These are phyloP conservation scores for Phytophthora citricola DNA, from an alignment of 352 stramenopile genomes.

Conservation along the genomic window DNA sequence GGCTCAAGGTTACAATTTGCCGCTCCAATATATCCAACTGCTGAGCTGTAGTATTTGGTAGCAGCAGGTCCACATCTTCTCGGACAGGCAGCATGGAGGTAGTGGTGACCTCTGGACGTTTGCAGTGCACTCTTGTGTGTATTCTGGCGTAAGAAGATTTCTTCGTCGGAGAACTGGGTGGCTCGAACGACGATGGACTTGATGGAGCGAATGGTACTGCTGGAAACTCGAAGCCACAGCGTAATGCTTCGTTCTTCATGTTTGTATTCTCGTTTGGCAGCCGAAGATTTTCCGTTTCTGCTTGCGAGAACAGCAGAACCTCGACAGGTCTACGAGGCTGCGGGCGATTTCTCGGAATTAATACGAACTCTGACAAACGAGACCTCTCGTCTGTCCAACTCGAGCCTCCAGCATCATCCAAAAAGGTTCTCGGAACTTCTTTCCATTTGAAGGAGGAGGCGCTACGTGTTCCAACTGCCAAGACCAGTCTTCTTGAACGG, in stretches of 20 bases:
- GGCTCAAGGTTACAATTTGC: slow-evolving; percentile 26
- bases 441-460: not conserved
- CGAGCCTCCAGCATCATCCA: not conserved
- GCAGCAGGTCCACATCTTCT: not conserved
- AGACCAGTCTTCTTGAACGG: slow-evolving; percentile 7
- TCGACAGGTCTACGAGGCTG: slow-evolving; percentile 47
- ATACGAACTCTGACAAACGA: slow-evolving; percentile 40
- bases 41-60: slow-evolving; percentile 16
- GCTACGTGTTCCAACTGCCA: slow-evolving; percentile 8
- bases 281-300: slow-evolving; percentile 1
- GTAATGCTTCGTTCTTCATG: slow-evolving; percentile 14
- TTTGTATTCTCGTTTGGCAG: slow-evolving; percentile 2
- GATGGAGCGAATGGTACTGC: slow-evolving; percentile 21
- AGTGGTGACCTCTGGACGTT: not conserved
- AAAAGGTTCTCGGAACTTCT: not conserved
- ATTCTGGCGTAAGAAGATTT: not conserved
- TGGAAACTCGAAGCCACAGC: slow-evolving; percentile 43
- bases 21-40: slow-evolving; percentile 42
- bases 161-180: not conserved
- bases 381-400: slow-evolving; percentile 20
- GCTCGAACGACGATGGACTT: not conserved
- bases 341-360: slow-evolving; percentile 44
- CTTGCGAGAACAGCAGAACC: slow-evolving; percentile 24
- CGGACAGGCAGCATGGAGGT: not conserved
- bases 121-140: not conserved